These are phyloP conservation scores for Penicillium sp. DNA, from an alignment of 2,329 filamentous ascomycete genomes.

Conservation along the genomic window DNA sequence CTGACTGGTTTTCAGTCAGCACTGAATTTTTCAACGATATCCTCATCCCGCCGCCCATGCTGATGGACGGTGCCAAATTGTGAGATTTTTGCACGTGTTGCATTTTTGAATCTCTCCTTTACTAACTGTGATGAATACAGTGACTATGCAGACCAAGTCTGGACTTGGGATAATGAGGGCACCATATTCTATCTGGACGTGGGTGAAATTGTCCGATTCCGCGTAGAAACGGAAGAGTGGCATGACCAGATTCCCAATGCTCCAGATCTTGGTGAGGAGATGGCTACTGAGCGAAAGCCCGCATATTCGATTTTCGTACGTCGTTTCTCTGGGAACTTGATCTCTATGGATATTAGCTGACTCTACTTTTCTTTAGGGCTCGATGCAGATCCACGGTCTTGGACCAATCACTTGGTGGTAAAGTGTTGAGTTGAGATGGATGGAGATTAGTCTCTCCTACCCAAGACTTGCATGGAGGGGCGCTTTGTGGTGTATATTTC, in stretches of 20 bases:
- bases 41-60: constrained; percentile 71
- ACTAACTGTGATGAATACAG: constrained; percentile 46
- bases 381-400: constrained; percentile 50
- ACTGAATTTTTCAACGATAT: constrained; percentile 96
- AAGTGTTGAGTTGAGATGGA: constrained; percentile 7
- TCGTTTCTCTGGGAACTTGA: not conserved
- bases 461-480: not conserved
- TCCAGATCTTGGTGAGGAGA: constrained; percentile 64
- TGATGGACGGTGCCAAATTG: constrained; percentile 78
- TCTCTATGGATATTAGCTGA: constrained; percentile 7
- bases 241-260: constrained; percentile 79
- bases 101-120: constrained; percentile 12
- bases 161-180: constrained; percentile 78
- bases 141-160: constrained; percentile 74
- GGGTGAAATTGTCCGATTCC: constrained; percentile 83
- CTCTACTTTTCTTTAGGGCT: constrained; percentile 36
- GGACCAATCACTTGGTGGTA: constrained; percentile 52
- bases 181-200: constrained; percentile 82
- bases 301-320: constrained; percentile 50
- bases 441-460: not conserved
- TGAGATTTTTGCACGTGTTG: constrained; percentile 46
- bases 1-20: constrained; percentile 56
- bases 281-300: constrained; percentile 61
- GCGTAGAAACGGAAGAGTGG: constrained; percentile 87
- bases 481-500: constrained; percentile 13